phyloP scores from a whole-genome alignment of 163 green algal genomes.

The Trebouxia gelatinosa region DNA sequence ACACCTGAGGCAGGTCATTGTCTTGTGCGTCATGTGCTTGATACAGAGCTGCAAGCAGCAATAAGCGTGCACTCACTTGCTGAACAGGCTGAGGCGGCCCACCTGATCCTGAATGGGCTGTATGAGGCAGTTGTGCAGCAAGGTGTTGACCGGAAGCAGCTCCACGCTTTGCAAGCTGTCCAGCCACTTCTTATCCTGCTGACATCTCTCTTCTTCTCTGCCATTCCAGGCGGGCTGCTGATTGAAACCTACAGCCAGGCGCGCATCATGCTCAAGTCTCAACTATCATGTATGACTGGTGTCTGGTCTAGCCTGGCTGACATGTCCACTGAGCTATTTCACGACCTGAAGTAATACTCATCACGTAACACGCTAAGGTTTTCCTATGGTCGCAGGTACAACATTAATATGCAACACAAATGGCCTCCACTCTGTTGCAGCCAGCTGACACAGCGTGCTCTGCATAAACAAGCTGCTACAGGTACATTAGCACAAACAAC shows the following conservation, averaged over 20 bases:
- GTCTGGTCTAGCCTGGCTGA: too few species aligned
- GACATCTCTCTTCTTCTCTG: not conserved
- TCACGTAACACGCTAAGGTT: too few species aligned
- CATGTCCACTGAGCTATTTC: too few species aligned
- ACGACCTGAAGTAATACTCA: too few species aligned
- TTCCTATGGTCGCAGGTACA: too few species aligned
- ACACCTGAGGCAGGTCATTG: not conserved
- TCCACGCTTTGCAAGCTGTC: slow-evolving; percentile 20
- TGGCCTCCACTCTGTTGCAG: too few species aligned
- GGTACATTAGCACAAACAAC: too few species aligned
- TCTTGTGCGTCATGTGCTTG: not conserved
- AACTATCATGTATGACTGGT: not conserved
- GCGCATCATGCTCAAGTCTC: not conserved
- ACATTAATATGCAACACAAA: too few species aligned
- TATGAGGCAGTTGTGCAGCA: slow-evolving; percentile 30
- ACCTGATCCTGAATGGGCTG: slow-evolving; percentile 30
- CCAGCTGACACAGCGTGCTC: too few species aligned
- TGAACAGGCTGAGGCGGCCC: too few species aligned
- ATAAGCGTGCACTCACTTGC: not conserved
- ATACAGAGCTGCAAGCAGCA: not conserved
- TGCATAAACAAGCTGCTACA: too few species aligned
- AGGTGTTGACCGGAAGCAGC: slow-evolving; percentile 29
- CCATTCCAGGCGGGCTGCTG: not conserved
- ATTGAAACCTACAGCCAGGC: not conserved
- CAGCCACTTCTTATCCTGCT: not conserved